Percentiles rank a stretch among this genome's conserved stretches.
These are phyloP conservation scores for Ceratobasidium theobromae DNA, from an alignment of 1,284 basidiomycete genomes.

Conservation along the genomic window DNA sequence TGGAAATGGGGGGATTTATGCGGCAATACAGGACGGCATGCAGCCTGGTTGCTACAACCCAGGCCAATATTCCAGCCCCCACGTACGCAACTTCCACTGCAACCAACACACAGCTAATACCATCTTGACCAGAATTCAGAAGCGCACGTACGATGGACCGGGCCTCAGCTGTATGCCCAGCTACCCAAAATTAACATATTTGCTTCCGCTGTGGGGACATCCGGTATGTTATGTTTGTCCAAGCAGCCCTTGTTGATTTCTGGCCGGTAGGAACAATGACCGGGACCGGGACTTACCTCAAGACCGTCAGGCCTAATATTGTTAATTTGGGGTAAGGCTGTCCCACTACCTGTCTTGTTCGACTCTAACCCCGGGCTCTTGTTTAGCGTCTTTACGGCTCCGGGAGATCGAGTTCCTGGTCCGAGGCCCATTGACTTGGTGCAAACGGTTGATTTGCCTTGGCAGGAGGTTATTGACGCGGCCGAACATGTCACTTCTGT, in stretches of 20 bases:
- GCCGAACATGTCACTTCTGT: conserved; percentile 19
- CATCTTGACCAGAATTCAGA: conserved; percentile 15
- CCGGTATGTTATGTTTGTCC: neutral
- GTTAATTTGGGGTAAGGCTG: conserved; percentile 18
- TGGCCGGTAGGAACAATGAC: conserved; percentile 14
- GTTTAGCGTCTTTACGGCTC: conserved; percentile 25
- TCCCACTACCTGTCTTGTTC: neutral
- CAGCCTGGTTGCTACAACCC: conserved; percentile 9
- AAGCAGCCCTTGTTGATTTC: neutral
- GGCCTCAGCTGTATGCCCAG: conserved; percentile 18
- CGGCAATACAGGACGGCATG: conserved; percentile 22
- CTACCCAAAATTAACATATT: conserved; percentile 14
- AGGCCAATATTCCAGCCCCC: conserved; percentile 27
- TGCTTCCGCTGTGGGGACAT: conserved; percentile 27
- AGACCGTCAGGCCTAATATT: conserved; percentile 10
- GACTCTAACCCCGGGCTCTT: neutral
- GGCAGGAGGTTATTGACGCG: conserved; percentile 29
- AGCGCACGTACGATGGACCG: conserved; percentile 29
- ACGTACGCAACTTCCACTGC: neutral
- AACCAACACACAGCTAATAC: neutral
- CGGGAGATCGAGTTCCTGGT: conserved; percentile 25
- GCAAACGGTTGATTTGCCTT: conserved; percentile 28
- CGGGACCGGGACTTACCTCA: conserved; percentile 21
- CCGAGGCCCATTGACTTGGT: conserved; percentile 27
- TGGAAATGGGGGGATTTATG: conserved; percentile 27